Evolutionary conservation across 305 asterid species (phyloP).

Genomic region (Stenogyne calaminthoides): DNA sequence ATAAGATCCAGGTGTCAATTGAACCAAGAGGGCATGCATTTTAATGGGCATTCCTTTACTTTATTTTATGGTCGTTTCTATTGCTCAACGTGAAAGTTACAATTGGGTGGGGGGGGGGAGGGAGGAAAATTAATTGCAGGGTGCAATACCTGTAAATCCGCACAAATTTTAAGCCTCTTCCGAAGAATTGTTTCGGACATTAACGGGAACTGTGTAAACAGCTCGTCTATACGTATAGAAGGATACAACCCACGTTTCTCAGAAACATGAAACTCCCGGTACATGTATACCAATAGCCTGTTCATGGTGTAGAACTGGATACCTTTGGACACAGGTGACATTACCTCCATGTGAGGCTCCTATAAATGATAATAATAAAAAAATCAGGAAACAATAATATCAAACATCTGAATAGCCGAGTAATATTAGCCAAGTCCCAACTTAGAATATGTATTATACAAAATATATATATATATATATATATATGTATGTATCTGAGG

Average conservation of each 20-base stretch:
- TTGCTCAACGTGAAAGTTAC: neutral
- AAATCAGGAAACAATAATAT: conserved; percentile 33
- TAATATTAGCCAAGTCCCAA: conserved; percentile 7
- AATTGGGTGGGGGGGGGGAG: neutral
- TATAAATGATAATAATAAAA: conserved; percentile 38
- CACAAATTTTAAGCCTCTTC: conserved; percentile 86
- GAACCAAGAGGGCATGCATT: conserved; percentile 15
- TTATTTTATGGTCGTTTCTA: neutral
- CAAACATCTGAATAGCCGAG: conserved; percentile 23
- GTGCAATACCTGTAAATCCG: conserved; percentile 78
- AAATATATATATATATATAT: too few relatives aligned
- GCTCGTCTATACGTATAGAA: conserved; percentile 78
- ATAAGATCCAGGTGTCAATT: conserved; percentile 12
- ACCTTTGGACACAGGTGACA: conserved; percentile 91
- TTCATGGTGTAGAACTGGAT: conserved; percentile 85
- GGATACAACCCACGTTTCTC: conserved; percentile 89
- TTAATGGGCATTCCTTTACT: conserved; percentile 13
- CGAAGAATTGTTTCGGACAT: conserved; percentile 80
- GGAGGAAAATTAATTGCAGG: conserved; percentile 5
- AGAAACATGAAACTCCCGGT: conserved; percentile 79
- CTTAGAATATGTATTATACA: too few relatives aligned
- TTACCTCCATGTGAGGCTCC: conserved; percentile 98
- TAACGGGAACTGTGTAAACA: conserved; percentile 79
- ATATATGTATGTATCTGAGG: neutral
- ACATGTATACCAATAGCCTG: conserved; percentile 88